These are phyloP conservation scores for Smittium mucronatum DNA, from an alignment of 371 early-diverging fungal genomes.

Conservation along the genomic window DNA sequence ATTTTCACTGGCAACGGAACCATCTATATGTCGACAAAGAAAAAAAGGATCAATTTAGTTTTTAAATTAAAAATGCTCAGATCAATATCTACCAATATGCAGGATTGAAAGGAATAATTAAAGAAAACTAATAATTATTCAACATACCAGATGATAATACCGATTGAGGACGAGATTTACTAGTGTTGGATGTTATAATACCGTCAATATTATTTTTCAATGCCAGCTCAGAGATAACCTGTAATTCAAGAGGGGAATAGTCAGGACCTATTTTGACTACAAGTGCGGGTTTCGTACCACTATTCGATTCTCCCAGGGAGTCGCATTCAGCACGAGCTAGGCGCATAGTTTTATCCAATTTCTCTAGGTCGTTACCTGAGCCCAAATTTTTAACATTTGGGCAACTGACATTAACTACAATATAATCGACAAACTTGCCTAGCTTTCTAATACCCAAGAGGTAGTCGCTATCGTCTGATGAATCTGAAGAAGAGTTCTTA, in stretches of 20 bases:
- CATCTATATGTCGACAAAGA: constrained; percentile 15
- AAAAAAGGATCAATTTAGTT: too few relatives aligned
- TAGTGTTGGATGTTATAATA: constrained; percentile 73
- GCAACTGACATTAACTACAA: constrained; percentile 68
- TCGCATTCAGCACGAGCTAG: constrained; percentile 45
- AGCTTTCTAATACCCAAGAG: constrained; percentile 49
- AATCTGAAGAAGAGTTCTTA: constrained; percentile 60
- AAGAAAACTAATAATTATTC: too few relatives aligned
- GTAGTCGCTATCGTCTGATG: constrained; percentile 51
- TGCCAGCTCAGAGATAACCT: constrained; percentile 55
- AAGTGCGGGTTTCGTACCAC: constrained; percentile 43
- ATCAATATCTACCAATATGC: too few relatives aligned
- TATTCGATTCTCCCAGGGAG: constrained; percentile 13
- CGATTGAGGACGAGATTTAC: constrained; percentile 46
- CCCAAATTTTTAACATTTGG: constrained; percentile 74
- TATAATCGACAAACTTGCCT: constrained; percentile 61
- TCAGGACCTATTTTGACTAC: constrained; percentile 80
- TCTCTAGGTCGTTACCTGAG: constrained; percentile 46
- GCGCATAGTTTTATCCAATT: constrained; percentile 45
- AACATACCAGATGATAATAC: constrained; percentile 11
- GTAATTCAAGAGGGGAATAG: constrained; percentile 46
- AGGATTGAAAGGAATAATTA: too few relatives aligned
- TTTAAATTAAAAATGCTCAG: too few relatives aligned
- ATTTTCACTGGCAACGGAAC: constrained; percentile 32
- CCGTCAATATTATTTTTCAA: constrained; percentile 54